These are phyloP conservation scores for Solioccasus polychromus DNA, from an alignment of 768 basidiomycete species.

Conservation along the genomic window DNA sequence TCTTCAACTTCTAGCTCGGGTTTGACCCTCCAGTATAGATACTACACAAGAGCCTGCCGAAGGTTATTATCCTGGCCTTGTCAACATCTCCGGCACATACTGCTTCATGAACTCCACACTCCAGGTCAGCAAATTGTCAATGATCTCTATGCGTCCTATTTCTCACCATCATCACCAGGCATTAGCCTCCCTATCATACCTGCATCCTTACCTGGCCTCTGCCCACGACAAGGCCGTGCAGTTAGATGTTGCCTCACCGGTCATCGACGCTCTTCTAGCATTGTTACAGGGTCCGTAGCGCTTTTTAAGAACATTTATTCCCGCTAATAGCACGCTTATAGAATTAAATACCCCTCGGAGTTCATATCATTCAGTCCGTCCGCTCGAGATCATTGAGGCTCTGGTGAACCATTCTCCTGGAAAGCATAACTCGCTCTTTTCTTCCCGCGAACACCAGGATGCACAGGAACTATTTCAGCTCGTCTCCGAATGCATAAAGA, in stretches of 20 bases:
- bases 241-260: slow-evolving; percentile 80
- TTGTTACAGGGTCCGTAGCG: slow-evolving; percentile 59
- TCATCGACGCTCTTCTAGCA: slow-evolving; percentile 76
- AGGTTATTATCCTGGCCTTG: slow-evolving; percentile 81
- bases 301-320: neutral
- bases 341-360: slow-evolving; percentile 64
- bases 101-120: slow-evolving; percentile 98
- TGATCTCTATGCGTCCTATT: neutral
- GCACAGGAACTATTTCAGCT: slow-evolving; percentile 98
- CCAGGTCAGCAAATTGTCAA: slow-evolving; percentile 51
- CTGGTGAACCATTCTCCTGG: slow-evolving; percentile 55
- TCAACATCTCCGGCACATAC: slow-evolving; percentile 94
- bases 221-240: slow-evolving; percentile 76
- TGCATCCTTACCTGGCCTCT: slow-evolving; percentile 75
- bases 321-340: slow-evolving; percentile 27
- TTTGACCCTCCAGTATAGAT: slow-evolving; percentile 14
- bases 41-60: slow-evolving; percentile 26
- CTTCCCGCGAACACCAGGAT: slow-evolving; percentile 94
- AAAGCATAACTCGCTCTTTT: slow-evolving; percentile 64
- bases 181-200: slow-evolving; percentile 79
- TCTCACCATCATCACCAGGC: slow-evolving; percentile 50
- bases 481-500: slow-evolving; percentile 84
- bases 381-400: slow-evolving; percentile 66
- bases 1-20: neutral
- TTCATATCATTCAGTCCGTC: slow-evolving; percentile 63